These are phyloP conservation scores for Microstegium vimineum DNA, from an alignment of 176 grass and related monocot species.

Conservation along the genomic window DNA sequence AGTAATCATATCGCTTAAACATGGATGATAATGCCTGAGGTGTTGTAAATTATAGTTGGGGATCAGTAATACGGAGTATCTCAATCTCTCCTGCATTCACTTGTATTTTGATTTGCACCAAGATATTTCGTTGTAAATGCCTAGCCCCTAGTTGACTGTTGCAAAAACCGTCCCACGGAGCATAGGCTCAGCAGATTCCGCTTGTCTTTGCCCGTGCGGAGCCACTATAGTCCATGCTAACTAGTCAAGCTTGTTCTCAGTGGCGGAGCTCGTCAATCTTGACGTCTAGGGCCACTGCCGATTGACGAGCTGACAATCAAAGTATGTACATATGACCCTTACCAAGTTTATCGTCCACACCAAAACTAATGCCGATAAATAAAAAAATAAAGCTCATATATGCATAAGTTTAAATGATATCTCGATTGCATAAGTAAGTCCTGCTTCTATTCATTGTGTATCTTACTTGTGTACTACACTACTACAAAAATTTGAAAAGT, in stretches of 20 bases:
- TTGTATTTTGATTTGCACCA: background rate
- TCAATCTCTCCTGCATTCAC: background rate
- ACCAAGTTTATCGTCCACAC: too few species aligned
- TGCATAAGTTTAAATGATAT: too few species aligned
- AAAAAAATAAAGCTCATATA: too few species aligned
- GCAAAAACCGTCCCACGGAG: background rate
- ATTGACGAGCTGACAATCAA: too few species aligned
- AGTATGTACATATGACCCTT: too few species aligned
- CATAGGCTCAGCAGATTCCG: background rate
- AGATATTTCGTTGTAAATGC: background rate
- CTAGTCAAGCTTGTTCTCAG: background rate
- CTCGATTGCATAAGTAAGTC: too few species aligned
- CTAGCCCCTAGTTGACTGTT: background rate
- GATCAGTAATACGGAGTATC: slow-evolving; percentile 6
- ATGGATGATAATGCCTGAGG: background rate
- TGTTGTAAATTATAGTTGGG: background rate
- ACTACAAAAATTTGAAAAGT: too few species aligned
- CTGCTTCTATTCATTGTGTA: too few species aligned
- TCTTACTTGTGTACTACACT: too few species aligned
- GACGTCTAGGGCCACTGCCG: too few species aligned
- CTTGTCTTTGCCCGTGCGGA: background rate
- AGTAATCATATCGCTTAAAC: background rate
- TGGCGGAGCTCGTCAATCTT: too few species aligned
- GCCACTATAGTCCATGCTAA: background rate
- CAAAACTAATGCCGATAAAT: too few species aligned